Conservation (phyloP, 2,329 filamentous ascomycete species). For the Pseudogymnoascus sp. region DNA sequence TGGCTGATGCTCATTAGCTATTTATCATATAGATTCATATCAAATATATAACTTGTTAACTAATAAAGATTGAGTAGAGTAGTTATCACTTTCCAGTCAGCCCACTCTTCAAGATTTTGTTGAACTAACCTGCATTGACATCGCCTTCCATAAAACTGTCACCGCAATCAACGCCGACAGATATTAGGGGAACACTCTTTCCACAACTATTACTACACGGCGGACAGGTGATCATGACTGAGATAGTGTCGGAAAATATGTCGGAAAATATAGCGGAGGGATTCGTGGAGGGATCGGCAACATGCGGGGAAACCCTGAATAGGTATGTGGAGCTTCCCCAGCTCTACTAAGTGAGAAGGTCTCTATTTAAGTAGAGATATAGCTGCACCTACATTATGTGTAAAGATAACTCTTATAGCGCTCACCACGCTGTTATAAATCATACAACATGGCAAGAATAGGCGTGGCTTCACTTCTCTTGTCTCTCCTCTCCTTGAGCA, state of each 20-base stretch:
- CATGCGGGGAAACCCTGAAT: not conserved
- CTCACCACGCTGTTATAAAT: not conserved
- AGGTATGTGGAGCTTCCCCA: not conserved
- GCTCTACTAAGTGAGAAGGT: not conserved
- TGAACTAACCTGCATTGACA: not conserved
- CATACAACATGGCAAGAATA: not conserved
- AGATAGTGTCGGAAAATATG: not conserved
- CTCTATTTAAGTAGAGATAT: not conserved
- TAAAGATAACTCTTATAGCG: not conserved
- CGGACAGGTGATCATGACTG: not conserved
- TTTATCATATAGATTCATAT: not conserved
- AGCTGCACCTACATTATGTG: not conserved
- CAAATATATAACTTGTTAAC: not conserved
- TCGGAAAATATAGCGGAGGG: not conserved
- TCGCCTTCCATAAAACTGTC: too few species aligned
- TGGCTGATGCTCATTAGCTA: not conserved
- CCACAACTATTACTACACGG: too few species aligned
- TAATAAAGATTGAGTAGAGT: not conserved
- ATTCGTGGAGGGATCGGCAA: not conserved
- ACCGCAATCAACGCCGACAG: too few species aligned
- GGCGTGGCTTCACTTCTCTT: not conserved
- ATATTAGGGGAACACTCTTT: too few species aligned
- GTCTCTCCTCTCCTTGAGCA: not conserved
- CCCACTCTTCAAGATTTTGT: not conserved
- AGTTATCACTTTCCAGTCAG: not conserved